Evolutionary conservation across 2,329 filamentous ascomycete species (phyloP).

Genomic region (Aspergillus persii): DNA sequence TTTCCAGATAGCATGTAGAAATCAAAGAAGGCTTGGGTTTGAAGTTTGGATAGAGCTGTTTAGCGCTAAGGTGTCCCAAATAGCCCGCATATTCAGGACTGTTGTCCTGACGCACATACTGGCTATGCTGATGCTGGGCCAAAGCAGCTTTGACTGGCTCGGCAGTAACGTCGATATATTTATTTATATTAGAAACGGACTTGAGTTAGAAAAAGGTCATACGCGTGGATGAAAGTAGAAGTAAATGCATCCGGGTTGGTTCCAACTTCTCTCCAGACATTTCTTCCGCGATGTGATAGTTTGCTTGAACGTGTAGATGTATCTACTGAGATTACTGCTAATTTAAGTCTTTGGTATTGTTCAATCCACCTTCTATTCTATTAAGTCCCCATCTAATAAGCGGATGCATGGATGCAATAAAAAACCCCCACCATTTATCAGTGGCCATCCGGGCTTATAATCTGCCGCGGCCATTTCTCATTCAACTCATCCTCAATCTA

Average conservation of each 20-base stretch:
- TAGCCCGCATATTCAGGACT: constrained; percentile 48
- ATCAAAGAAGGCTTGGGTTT: too few species aligned
- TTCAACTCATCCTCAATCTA: background rate
- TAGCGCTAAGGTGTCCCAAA: constrained; percentile 48
- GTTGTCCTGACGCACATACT: constrained; percentile 49
- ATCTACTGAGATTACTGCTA: constrained; percentile 39
- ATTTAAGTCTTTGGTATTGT: too few species aligned
- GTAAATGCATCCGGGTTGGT: background rate
- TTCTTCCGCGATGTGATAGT: constrained; percentile 41
- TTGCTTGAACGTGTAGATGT: constrained; percentile 40
- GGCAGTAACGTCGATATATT: background rate
- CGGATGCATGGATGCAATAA: too few species aligned
- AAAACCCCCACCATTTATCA: too few species aligned
- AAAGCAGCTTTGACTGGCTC: background rate
- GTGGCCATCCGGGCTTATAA: background rate
- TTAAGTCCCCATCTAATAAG: too few species aligned
- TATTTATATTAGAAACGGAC: too few species aligned
- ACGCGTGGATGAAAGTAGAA: background rate
- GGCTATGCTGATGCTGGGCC: background rate
- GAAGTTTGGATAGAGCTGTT: constrained; percentile 52
- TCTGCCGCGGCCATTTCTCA: background rate
- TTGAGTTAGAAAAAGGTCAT: too few species aligned
- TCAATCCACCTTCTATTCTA: too few species aligned
- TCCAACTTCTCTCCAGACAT: constrained; percentile 42
- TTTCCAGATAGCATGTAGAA: too few species aligned